Base-by-base conservation (phyloP, 352 stramenopile genomes). In the Pythium dissotocum region DNA sequence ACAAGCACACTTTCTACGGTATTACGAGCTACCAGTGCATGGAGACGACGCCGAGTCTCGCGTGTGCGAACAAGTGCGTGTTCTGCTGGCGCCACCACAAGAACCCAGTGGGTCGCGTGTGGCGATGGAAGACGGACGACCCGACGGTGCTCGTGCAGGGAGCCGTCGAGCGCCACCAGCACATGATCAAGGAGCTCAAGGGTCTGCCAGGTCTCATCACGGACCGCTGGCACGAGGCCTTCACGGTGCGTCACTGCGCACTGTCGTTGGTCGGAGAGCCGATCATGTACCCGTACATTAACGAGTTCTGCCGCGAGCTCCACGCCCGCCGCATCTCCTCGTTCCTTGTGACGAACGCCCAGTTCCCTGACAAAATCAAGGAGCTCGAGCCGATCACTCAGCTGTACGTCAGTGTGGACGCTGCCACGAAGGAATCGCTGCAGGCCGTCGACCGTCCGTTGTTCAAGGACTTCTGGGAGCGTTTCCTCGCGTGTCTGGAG, bases 21-120 rank as follows among this genome's bases (percentile, higher is more conserved):
- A 99, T 99, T 69, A 99, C 95, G 36, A 98, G 85, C 58, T 99
- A 99, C 73, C 96, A 99, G 81, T 99, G 97, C 75, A 99, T 99
- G 97, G 97, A 99, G 82, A 97, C 95, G 16, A 99, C 97, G 21
- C 97, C 97, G 9, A 98, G 87, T 71, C 71, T 99, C 8, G 97
- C 97, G 16, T 99, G 97, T 77, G 97, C 97, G 26, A 99, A 99
- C 81, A 99, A 99, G 80, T 99, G 97, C 62, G 88, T 97, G 8
- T 99, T 99, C 78, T 99, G 97, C 80, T 99, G 97, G 97, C 86
- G 97, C 71, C 97, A 99, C 81, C 97, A 99, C 82, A 99, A 99
- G 79, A 99, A 99, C 81, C 97, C 97, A 0, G 97, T 99, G 18
- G 97, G 97, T 10, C 95, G 93, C 61, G 94, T 98, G 67, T 99